Conservation (phyloP, 2,329 filamentous ascomycete species). For the Colletotrichum aenigma region DNA sequence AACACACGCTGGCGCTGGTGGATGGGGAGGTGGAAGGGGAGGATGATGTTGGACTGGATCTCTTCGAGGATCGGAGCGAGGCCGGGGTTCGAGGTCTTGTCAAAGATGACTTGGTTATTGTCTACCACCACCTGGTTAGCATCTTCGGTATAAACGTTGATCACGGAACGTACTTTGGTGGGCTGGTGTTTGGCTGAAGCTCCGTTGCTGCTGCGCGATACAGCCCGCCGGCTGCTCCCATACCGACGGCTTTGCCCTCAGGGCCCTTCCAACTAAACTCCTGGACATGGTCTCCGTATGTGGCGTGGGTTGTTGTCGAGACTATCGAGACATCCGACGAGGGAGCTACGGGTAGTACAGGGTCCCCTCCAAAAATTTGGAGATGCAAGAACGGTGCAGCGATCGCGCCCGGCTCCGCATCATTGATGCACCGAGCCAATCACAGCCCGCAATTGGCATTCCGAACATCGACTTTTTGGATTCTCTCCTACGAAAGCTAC, state of each 20-base stretch:
- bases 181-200: conserved; percentile 19
- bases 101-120: conserved; percentile 46
- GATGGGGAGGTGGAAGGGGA: conserved; percentile 62
- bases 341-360: background rate
- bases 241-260: conserved; percentile 15
- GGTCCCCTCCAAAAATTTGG: conserved; percentile 16
- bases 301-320: background rate
- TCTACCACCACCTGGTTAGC: background rate
- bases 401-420: conserved; percentile 13
- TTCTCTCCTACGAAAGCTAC: background rate
- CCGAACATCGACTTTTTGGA: conserved; percentile 21
- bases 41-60: conserved; percentile 63
- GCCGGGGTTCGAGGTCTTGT: conserved; percentile 53
- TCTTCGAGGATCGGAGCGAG: conserved; percentile 56
- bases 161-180: conserved; percentile 5
- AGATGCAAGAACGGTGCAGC: background rate
- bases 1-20: conserved; percentile 60
- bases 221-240: conserved; percentile 15
- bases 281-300: conserved; percentile 4
- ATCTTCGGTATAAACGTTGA: background rate
- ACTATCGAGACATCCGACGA: background rate
- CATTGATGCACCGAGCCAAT: conserved; percentile 38
- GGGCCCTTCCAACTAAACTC: conserved; percentile 16
- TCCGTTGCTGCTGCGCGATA: conserved; percentile 14
- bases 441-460: conserved; percentile 25